phyloP scores from a whole-genome alignment of 2,329 filamentous ascomycete species.

The Hymenoscyphus infarciens region DNA sequence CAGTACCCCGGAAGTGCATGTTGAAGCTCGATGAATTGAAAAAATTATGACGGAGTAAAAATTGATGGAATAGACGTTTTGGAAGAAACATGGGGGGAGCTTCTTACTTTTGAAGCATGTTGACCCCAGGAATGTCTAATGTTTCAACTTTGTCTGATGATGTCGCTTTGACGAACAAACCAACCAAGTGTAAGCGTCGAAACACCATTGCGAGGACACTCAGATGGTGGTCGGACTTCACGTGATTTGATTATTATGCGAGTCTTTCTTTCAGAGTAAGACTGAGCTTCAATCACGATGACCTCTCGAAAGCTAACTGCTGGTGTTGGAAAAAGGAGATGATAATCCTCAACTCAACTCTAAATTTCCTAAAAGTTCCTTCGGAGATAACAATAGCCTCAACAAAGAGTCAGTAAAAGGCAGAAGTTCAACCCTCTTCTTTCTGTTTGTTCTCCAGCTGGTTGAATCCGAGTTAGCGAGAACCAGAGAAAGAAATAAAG shows the following conservation, averaged over 20 bases:
- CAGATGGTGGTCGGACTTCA: background rate
- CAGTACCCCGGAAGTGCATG: background rate
- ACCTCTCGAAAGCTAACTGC: background rate
- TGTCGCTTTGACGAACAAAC: slow-evolving; percentile 1
- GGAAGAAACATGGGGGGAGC: background rate
- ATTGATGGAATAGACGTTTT: background rate
- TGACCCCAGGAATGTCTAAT: background rate
- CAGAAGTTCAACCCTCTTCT: too few species aligned
- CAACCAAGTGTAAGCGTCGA: background rate
- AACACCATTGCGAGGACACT: background rate
- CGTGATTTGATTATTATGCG: background rate
- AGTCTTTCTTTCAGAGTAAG: too few species aligned
- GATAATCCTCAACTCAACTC: too few species aligned
- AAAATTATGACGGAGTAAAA: too few species aligned
- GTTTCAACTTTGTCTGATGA: slow-evolving; percentile 1
- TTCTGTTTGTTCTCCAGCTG: too few species aligned
- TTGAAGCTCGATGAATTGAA: background rate
- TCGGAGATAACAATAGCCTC: too few species aligned
- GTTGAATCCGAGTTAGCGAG: too few species aligned
- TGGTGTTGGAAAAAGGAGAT: too few species aligned
- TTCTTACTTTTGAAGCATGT: background rate
- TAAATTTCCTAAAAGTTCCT: too few species aligned
- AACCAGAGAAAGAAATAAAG: too few species aligned
- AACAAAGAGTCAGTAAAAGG: too few species aligned
- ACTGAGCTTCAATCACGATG: too few species aligned